A percentile compares a stretch with the other conserved stretches of the same genome.
phyloP scores from a whole-genome alignment of 1,139 yeast genomes.

The Yamadazyma taylorii region DNA sequence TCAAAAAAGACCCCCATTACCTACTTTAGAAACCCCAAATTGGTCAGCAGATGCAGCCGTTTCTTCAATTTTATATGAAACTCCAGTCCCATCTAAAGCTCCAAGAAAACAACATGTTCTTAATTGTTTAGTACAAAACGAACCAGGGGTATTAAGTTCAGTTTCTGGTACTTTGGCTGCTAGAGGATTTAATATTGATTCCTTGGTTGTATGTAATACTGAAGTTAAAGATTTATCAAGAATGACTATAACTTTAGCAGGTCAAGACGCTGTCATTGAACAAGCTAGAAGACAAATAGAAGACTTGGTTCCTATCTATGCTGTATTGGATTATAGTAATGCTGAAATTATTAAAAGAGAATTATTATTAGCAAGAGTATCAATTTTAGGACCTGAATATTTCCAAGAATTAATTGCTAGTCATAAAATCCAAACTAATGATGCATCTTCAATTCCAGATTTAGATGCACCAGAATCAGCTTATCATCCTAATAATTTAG shows the following conservation, averaged over 20 bases:
- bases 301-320: conserved; percentile 97
- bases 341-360: conserved; percentile 91
- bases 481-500: conserved; percentile 85
- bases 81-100: conserved; percentile 72
- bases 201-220: conserved; percentile 93
- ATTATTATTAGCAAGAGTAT: conserved; percentile 84
- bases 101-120: conserved; percentile 83
- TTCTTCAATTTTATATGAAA: conserved; percentile 89
- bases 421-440: conserved; percentile 57
- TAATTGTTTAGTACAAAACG: conserved; percentile 96
- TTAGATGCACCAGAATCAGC: conserved; percentile 53
- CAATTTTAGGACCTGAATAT: conserved; percentile 94
- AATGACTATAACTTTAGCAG: conserved; percentile 93
- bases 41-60: conserved; percentile 98
- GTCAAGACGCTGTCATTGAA: conserved; percentile 94
- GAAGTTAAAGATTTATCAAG: conserved; percentile 94
- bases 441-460: conserved; percentile 44
- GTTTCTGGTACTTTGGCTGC: conserved; percentile 97
- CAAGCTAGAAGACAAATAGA: conserved; percentile 99
- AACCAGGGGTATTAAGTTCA: conserved; percentile 94
- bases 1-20: conserved; percentile 85
- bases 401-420: conserved; percentile 92
- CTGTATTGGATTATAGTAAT: conserved; percentile 90
- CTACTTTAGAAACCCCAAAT: conserved; percentile 90
- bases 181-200: conserved; percentile 96